phyloP scores from a whole-genome alignment of 2,329 filamentous ascomycete genomes.

The Cyclaneusma minus region DNA sequence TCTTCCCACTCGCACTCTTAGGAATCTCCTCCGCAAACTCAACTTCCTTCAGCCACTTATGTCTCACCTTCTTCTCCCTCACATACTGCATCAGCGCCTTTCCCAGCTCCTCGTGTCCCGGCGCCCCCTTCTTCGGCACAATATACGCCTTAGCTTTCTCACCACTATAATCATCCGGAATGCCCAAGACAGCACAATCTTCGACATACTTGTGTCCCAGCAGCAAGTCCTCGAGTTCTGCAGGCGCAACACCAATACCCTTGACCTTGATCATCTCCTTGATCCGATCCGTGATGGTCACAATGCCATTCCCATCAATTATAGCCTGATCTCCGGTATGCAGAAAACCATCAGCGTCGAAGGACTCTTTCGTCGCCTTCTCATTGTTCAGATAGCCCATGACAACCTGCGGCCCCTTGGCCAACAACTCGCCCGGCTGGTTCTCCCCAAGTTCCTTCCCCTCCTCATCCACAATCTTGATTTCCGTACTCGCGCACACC shows the following conservation, averaged over 20 bases:
- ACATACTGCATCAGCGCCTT: slow-evolving; percentile 32
- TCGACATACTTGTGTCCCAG: slow-evolving; percentile 38
- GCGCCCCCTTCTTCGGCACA: slow-evolving; percentile 23
- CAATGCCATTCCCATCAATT: slow-evolving; percentile 17
- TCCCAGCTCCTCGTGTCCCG: slow-evolving; percentile 17
- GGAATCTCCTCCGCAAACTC: slow-evolving; percentile 41
- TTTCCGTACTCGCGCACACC: slow-evolving; percentile 40
- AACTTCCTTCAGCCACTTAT: slow-evolving; percentile 37
- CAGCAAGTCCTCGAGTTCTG: slow-evolving; percentile 47
- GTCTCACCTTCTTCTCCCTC: slow-evolving; percentile 33
- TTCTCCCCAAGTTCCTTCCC: slow-evolving; percentile 34
- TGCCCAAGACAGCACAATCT: slow-evolving; percentile 38
- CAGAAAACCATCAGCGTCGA: slow-evolving; percentile 6
- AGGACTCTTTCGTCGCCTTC: slow-evolving; percentile 4
- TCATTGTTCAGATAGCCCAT: slow-evolving; percentile 9
- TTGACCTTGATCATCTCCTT: slow-evolving; percentile 59
- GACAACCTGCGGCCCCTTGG: slow-evolving; percentile 20
- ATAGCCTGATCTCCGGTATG: slow-evolving; percentile 8
- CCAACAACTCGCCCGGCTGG: slow-evolving; percentile 34
- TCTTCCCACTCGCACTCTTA: slow-evolving; percentile 49
- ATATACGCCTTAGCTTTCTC: slow-evolving; percentile 43
- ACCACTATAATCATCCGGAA: slow-evolving; percentile 37
- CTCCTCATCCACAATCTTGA: slow-evolving; percentile 41
- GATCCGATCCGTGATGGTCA: slow-evolving; percentile 44
- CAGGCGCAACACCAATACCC: slow-evolving; percentile 44